Conservation (phyloP, 2,329 filamentous ascomycete genomes). For the Alternaria tenuissima region DNA sequence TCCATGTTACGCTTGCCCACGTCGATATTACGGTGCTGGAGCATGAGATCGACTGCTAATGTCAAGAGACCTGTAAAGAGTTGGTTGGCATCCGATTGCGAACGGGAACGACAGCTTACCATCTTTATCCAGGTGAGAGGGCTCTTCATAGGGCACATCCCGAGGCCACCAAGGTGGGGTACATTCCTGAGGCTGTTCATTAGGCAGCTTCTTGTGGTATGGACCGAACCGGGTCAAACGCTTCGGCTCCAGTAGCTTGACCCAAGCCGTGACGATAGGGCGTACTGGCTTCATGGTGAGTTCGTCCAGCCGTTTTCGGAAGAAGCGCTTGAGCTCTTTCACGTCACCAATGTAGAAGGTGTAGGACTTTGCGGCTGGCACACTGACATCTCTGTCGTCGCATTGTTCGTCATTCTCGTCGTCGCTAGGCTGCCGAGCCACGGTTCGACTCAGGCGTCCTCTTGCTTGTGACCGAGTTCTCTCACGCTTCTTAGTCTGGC, state of each 20-base stretch:
- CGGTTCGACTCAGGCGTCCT: not conserved
- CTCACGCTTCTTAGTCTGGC: slow-evolving; percentile 21
- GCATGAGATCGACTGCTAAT: slow-evolving; percentile 41
- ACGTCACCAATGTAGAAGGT: slow-evolving; percentile 41
- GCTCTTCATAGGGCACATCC: slow-evolving; percentile 41
- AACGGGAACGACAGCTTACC: slow-evolving; percentile 22
- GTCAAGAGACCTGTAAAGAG: slow-evolving; percentile 30
- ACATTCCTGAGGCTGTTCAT: slow-evolving; percentile 17
- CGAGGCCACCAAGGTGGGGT: slow-evolving; percentile 44
- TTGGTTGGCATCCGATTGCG: slow-evolving; percentile 8
- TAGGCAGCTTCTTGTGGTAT: slow-evolving; percentile 34
- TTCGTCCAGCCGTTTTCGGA: slow-evolving; percentile 35
- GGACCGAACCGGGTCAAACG: slow-evolving; percentile 35
- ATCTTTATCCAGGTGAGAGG: slow-evolving; percentile 41
- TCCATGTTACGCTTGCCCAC: slow-evolving; percentile 28
- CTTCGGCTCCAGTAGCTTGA: slow-evolving; percentile 39
- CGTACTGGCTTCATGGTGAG: slow-evolving; percentile 45
- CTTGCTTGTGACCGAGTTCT: slow-evolving; percentile 23
- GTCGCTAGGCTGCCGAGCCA: slow-evolving; percentile 1
- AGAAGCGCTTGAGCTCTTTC: slow-evolving; percentile 31
- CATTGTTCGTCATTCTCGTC: slow-evolving; percentile 11
- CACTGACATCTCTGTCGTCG: slow-evolving; percentile 5
- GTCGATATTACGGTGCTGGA: slow-evolving; percentile 39
- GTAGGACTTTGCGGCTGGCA: slow-evolving; percentile 18
- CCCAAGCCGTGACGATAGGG: slow-evolving; percentile 43